Base-by-base conservation (phyloP, 495 filamentous ascomycete genomes). In the Penicillium taxi region DNA sequence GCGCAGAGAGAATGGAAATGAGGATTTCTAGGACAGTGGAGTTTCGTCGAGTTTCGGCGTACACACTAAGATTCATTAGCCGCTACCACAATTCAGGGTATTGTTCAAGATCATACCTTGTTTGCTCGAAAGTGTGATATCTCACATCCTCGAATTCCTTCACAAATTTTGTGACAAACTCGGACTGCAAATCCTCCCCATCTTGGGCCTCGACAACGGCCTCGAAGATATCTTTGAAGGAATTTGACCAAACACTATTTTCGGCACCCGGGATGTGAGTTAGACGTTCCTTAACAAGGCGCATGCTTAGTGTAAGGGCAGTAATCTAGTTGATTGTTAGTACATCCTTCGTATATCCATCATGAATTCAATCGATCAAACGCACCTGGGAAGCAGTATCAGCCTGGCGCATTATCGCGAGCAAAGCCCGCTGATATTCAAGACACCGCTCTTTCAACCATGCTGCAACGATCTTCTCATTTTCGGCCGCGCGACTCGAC, bases 61-160 rank as follows among this genome's bases (percentile, higher is more conserved):
- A 57, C 29, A 64, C 58, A 26, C 49, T 56, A 16, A n/a, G 23
- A 52, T 38, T 30, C 6, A 39, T n/a, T 20, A 19, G 14, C 24
- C 14, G 27, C 14, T 7, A 15, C 15, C 53, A 52, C 30, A 59
- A 68, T 17, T 13, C 12, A 2, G 7, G 13, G 2, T 2, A 7
- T 6, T 9, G 9, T 21, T 19, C 1, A 22, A 26, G 16, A 22
- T 72, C 79, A 24, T 75, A 88, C 84, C 69, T 63, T 27, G 90
- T 64, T 20, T 72, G 70, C 31, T 73, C 58, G 48, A 94, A 85
- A 6, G 85, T 85, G 50, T 83, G 82, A 54, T 78, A 94, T 40
- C 87, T 64, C 39, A 96, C 69, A 63, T 98, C 91, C 38, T 94
- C 83, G 54, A 80, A 89, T 42, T 75, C 64, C 41, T 82, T 78